These are phyloP conservation scores for Taphrina pruni DNA, from an alignment of 1,139 yeast genomes.

Conservation along the genomic window DNA sequence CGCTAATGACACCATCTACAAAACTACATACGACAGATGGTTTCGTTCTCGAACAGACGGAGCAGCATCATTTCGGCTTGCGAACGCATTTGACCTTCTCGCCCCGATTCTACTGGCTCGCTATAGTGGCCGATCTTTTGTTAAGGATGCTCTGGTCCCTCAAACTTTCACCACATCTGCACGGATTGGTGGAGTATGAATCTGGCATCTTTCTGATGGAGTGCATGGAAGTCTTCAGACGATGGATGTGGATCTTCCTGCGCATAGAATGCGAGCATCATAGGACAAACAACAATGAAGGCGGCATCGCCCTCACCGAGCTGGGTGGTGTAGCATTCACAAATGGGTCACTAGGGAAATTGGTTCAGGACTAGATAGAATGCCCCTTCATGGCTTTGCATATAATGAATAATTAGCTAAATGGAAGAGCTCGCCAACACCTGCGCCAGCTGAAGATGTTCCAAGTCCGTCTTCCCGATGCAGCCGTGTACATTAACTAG, in stretches of 20 bases:
- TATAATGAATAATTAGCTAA: no score
- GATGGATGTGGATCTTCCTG: slow-evolving; percentile 89
- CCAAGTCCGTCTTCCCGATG: no score
- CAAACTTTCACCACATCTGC: slow-evolving; percentile 54
- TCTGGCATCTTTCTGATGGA: slow-evolving; percentile 64
- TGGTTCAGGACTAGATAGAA: slow-evolving; percentile 16
- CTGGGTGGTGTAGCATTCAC: slow-evolving; percentile 33
- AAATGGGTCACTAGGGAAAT: slow-evolving; percentile 5
- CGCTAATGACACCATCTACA: slow-evolving; percentile 53
- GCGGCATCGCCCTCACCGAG: slow-evolving; percentile 26
- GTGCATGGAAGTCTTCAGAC: slow-evolving; percentile 72
- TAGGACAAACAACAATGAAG: slow-evolving; percentile 2
- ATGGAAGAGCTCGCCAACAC: not conserved
- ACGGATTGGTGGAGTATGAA: slow-evolving; percentile 56
- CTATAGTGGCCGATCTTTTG: slow-evolving; percentile 16
- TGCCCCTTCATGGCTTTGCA: not conserved
- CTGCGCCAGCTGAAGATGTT: no score
- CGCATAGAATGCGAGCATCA: slow-evolving; percentile 62
- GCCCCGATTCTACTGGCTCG: not conserved
- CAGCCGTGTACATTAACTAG: no score
- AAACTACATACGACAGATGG: no score
- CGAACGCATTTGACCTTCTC: slow-evolving; percentile 11
- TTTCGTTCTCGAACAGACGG: not conserved
- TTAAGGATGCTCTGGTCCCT: slow-evolving; percentile 69
- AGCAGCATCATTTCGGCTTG: not conserved